Evolutionary conservation across 2,329 filamentous ascomycete genomes (phyloP).

Genomic region (Colletotrichum cuscutae): DNA sequence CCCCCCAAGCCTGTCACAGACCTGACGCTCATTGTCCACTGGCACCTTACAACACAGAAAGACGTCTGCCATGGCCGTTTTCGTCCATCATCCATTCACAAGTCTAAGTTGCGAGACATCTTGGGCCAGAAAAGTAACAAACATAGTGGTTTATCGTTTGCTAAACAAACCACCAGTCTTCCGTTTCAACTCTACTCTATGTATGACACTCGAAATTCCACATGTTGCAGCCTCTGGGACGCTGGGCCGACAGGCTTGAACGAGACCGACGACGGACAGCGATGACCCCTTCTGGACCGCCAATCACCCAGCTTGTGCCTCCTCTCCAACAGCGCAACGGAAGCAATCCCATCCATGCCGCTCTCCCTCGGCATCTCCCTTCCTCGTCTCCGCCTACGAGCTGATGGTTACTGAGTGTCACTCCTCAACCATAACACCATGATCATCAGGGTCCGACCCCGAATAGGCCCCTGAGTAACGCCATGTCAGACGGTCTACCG

Average conservation of each 20-base stretch:
- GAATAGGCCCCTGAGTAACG: conserved; percentile 13
- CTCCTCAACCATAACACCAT: conserved; percentile 10
- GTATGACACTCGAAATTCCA: neutral
- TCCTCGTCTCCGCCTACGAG: conserved; percentile 6
- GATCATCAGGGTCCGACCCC: conserved; percentile 31
- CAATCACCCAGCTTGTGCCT: neutral
- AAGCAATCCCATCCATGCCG: conserved; percentile 16
- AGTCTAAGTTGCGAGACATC: neutral
- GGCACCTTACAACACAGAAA: neutral
- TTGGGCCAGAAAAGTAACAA: neutral
- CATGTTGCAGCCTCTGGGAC: conserved; percentile 9
- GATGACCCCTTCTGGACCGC: conserved; percentile 9
- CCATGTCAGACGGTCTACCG: conserved; percentile 8
- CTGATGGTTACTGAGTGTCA: neutral
- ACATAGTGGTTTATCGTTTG: neutral
- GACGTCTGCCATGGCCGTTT: neutral
- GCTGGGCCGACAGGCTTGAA: neutral
- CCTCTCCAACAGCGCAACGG: neutral
- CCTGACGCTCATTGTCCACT: neutral
- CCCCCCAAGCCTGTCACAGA: neutral
- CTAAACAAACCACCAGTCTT: neutral
- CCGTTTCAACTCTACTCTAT: neutral
- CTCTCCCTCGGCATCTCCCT: conserved; percentile 11
- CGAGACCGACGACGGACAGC: conserved; percentile 19
- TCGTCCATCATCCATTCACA: neutral